A percentile compares a stretch with the other conserved stretches of the same genome.
phyloP scores from a whole-genome alignment of 1,284 basidiomycete genomes.

The Malassezia sympodialis region DNA sequence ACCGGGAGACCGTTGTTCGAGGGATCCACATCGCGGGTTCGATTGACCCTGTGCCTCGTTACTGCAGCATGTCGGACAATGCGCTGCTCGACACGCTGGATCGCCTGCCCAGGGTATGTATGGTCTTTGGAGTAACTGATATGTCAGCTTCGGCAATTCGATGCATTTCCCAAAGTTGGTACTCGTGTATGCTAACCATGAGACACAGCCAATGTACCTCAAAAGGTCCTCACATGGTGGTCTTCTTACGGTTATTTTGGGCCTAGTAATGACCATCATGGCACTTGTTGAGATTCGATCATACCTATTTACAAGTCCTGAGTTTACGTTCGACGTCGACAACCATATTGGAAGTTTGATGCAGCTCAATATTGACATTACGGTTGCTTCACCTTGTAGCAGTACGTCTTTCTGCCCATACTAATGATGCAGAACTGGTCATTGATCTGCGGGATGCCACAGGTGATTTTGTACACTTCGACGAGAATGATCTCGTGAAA shows the following conservation, averaged over 20 bases:
- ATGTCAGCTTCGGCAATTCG: slow-evolving; percentile 36
- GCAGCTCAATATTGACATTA: slow-evolving; percentile 46
- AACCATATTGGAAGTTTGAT: slow-evolving; percentile 27
- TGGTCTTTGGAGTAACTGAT: not conserved
- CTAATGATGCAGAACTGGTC: slow-evolving; percentile 52
- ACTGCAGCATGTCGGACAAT: slow-evolving; percentile 25
- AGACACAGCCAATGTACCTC: slow-evolving; percentile 70
- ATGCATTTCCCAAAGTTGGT: slow-evolving; percentile 45
- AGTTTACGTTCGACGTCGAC: slow-evolving; percentile 32
- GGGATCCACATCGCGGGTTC: not conserved
- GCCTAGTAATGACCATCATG: slow-evolving; percentile 61
- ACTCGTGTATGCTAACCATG: not conserved
- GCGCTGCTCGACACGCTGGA: slow-evolving; percentile 33
- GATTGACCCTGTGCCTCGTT: not conserved
- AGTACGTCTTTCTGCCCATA: slow-evolving; percentile 16
- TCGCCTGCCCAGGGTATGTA: slow-evolving; percentile 28
- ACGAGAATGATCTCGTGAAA: slow-evolving; percentile 63
- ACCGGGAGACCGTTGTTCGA: not conserved
- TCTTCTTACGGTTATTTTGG: slow-evolving; percentile 71
- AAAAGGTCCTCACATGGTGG: slow-evolving; percentile 74
- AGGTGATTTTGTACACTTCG: slow-evolving; percentile 79
- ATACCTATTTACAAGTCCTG: slow-evolving; percentile 79
- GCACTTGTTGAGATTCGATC: slow-evolving; percentile 78
- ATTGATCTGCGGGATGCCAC: slow-evolving; percentile 84
- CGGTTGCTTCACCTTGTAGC: slow-evolving; percentile 41